Conservation (phyloP, 2,329 filamentous ascomycete genomes). For the Verticillium longisporum region DNA sequence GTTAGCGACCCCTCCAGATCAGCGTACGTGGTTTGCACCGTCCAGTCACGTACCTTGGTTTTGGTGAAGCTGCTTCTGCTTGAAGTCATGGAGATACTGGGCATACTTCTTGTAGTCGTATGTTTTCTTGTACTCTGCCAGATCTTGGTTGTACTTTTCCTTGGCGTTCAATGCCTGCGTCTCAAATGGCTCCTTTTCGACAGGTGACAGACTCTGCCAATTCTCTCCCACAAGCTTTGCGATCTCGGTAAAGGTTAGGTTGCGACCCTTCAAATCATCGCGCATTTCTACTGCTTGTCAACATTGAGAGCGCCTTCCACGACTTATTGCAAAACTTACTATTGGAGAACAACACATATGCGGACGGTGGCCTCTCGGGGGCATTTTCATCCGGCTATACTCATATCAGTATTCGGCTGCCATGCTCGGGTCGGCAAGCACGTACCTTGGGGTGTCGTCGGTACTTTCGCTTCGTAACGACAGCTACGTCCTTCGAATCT, state of each 20-base stretch:
- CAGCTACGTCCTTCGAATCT: conserved; percentile 24
- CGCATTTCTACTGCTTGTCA: conserved; percentile 54
- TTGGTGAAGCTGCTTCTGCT: conserved; percentile 58
- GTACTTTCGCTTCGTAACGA: conserved; percentile 64
- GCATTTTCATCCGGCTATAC: conserved; percentile 67
- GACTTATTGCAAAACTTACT: conserved; percentile 42
- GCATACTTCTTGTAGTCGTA: conserved; percentile 60
- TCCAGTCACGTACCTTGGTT: conserved; percentile 39
- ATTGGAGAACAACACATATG: conserved; percentile 82
- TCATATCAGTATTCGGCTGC: neutral
- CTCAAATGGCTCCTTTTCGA: conserved; percentile 67
- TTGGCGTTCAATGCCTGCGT: conserved; percentile 66
- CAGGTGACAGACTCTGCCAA: conserved; percentile 65
- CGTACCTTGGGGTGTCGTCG: conserved; percentile 67
- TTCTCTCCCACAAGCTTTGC: conserved; percentile 76
- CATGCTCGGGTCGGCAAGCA: neutral
- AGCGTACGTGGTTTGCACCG: neutral
- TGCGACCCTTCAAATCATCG: conserved; percentile 69
- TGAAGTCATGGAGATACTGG: conserved; percentile 71
- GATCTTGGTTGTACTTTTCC: conserved; percentile 67
- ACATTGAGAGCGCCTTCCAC: neutral
- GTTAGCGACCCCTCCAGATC: conserved; percentile 4
- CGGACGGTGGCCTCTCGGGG: conserved; percentile 72
- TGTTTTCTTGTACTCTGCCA: conserved; percentile 74
- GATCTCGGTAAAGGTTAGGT: conserved; percentile 75